Evolutionary conservation across 768 basidiomycete genomes (phyloP).

Genomic region (Lactarius evosmus): DNA sequence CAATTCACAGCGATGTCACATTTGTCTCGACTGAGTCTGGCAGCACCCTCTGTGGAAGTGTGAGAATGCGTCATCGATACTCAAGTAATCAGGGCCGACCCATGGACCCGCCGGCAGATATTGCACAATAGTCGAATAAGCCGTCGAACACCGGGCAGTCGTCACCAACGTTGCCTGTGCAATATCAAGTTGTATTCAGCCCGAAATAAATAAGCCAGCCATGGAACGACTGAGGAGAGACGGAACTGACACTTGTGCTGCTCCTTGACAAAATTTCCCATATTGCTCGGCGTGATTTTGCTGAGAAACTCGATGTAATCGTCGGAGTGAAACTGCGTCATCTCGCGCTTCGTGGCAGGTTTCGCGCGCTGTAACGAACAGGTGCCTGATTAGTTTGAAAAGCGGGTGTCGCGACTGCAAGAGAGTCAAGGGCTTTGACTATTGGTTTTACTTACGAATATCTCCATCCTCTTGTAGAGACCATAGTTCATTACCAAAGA

Average conservation of each 20-base stretch:
- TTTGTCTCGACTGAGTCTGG: conserved; percentile 90
- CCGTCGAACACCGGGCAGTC: conserved; percentile 99
- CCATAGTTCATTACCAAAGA: conserved; percentile 99
- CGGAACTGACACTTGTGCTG: conserved; percentile 83
- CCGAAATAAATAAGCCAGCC: not conserved
- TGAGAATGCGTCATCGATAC: not conserved
- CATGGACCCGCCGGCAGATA: conserved; percentile 99
- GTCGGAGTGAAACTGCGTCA: conserved; percentile 99
- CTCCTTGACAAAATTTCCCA: conserved; percentile 89
- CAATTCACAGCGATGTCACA: conserved; percentile 99
- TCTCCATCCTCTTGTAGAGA: conserved; percentile 99
- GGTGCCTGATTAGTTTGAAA: conserved; percentile 10
- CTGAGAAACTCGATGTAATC: conserved; percentile 98
- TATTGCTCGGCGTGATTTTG: conserved; percentile 91
- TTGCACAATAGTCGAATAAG: conserved; percentile 97
- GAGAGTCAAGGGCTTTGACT: too few species aligned
- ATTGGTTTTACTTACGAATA: conserved; percentile 70
- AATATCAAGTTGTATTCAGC: not conserved
- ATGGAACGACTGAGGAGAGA: not conserved
- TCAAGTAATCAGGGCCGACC: conserved; percentile 52
- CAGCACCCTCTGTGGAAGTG: conserved; percentile 79
- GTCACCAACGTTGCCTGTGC: conserved; percentile 91
- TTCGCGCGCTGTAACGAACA: conserved; percentile 75
- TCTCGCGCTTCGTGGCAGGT: conserved; percentile 98
- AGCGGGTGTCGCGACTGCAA: too few species aligned